Percentiles rank a stretch among this genome's conserved stretches.
Evolutionary conservation across 106 monocot species (phyloP).

Genomic region (Platanthera zijinensis): DNA sequence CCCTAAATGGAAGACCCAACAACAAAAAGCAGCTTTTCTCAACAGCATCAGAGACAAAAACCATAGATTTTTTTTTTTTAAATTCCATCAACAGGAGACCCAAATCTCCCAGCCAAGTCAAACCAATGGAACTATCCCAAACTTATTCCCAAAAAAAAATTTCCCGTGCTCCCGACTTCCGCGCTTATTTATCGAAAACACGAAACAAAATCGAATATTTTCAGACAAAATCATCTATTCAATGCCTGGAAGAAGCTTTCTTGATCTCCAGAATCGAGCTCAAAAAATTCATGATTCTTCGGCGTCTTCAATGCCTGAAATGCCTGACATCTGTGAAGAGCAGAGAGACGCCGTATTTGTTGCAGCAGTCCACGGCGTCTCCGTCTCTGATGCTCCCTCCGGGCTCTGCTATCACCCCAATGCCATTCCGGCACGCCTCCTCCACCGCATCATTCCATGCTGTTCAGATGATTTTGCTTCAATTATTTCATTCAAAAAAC

Average conservation of each 20-base stretch:
- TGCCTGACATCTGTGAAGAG: conserved; percentile 85
- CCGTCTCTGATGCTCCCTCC: conserved; percentile 85
- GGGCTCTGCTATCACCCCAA: conserved; percentile 74
- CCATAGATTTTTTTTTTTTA: too few species aligned
- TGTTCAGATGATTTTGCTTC: conserved; percentile 13
- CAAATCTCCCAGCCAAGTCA: too few species aligned
- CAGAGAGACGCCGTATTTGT: conserved; percentile 87
- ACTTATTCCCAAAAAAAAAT: too few species aligned
- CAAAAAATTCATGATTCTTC: too few species aligned
- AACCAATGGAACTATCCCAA: too few species aligned
- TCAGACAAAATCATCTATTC: neutral
- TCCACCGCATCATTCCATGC: conserved; percentile 98
- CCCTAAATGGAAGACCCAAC: too few species aligned
- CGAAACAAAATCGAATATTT: neutral
- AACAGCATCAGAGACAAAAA: too few species aligned
- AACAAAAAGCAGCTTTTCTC: too few species aligned
- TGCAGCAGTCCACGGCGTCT: conserved; percentile 89
- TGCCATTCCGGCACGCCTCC: conserved; percentile 85
- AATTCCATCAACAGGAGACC: too few species aligned
- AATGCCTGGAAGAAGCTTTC: neutral
- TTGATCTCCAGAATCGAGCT: neutral
- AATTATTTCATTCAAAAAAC: too few species aligned
- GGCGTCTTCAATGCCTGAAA: conserved; percentile 63
- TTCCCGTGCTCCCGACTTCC: too few species aligned
- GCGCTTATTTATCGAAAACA: too few species aligned